phyloP scores from a whole-genome alignment of 2,329 filamentous ascomycete species.

The Stagonosporopsis cucurbitacearum region DNA sequence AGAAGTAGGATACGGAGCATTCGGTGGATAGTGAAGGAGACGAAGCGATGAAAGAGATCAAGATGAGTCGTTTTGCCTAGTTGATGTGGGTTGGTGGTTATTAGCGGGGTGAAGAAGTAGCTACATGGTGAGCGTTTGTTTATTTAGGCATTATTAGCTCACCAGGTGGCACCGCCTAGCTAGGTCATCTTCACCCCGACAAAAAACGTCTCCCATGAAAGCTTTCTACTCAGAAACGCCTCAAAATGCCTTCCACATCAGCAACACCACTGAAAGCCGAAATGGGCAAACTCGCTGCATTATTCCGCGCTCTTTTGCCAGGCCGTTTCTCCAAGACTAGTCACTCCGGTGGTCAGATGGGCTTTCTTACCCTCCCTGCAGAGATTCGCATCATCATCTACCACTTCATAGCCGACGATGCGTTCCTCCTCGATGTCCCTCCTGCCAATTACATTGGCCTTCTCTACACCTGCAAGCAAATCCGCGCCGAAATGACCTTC shows the following conservation, averaged over 20 bases:
- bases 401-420: neutral
- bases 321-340: neutral
- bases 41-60: neutral
- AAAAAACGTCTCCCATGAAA: neutral
- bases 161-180: neutral
- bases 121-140: neutral
- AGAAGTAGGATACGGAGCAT: neutral
- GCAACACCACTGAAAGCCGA: neutral
- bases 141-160: neutral
- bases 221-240: neutral
- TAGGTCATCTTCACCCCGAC: neutral
- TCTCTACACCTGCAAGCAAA: neutral
- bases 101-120: neutral
- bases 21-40: neutral
- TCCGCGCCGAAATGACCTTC: neutral
- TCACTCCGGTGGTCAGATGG: neutral
- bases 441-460: neutral
- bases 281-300: neutral
- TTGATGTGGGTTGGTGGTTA: neutral
- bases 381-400: neutral
- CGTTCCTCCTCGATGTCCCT: neutral
- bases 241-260: neutral
- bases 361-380: neutral
- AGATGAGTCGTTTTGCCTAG: neutral
- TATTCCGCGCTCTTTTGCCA: neutral